phyloP scores from a whole-genome alignment of 305 asterid genomes.

The Rubia balearica region DNA sequence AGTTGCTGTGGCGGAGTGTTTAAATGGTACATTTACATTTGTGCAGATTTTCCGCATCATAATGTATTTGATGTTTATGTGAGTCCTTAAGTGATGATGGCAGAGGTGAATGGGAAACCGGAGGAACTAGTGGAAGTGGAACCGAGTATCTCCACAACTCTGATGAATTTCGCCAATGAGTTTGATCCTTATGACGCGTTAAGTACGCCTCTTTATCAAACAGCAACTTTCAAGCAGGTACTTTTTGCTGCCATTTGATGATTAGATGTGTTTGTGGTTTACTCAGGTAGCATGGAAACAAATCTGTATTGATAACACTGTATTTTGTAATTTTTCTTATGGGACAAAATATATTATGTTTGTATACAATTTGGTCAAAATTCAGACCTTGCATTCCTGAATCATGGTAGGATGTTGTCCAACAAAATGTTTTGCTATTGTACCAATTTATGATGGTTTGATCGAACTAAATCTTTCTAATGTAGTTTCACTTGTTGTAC shows the following conservation, averaged over 20 bases:
- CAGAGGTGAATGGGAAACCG: constrained; percentile 36
- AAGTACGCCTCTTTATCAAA: constrained; percentile 92
- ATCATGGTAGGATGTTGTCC: constrained; percentile 1
- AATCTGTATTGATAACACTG: not conserved
- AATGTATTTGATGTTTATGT: not conserved
- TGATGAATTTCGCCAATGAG: constrained; percentile 78
- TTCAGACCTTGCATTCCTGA: not conserved
- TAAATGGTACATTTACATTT: constrained; percentile 31
- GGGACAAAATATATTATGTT: not conserved
- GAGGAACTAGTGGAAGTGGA: constrained; percentile 31
- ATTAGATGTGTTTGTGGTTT: not conserved
- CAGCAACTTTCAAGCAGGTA: constrained; percentile 98
- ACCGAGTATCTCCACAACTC: constrained; percentile 66
- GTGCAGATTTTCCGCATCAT: not conserved
- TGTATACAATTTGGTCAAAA: not conserved
- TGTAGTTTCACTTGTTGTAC: not conserved
- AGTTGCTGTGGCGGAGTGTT: constrained; percentile 34
- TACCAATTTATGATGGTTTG: not conserved
- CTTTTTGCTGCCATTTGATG: not conserved
- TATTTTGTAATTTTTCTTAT: not conserved
- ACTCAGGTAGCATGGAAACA: not conserved
- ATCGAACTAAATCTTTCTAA: not conserved
- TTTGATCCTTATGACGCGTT: constrained; percentile 78
- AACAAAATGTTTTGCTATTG: not conserved
- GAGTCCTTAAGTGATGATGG: constrained; percentile 11